Evolutionary conservation across 352 stramenopile species (phyloP), one percentile per base, ranked within the genome.

Genomic region (Thraustotheca clavata): DNA sequence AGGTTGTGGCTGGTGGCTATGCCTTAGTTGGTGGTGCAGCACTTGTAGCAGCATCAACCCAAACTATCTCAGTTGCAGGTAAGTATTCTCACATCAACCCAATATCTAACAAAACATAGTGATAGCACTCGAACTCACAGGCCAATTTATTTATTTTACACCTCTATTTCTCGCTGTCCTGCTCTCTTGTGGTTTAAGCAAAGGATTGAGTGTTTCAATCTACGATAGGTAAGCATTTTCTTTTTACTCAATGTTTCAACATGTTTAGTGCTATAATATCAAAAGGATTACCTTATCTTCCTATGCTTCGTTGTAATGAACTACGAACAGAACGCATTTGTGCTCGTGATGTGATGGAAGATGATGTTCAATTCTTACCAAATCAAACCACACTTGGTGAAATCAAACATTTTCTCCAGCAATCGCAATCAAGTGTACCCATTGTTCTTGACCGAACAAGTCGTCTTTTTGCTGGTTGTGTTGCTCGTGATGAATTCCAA

Each of bases 41-140:
- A 4, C 91, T 91, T 38, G 74, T 81, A 0, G 77, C 70, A 3
- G 81, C 77, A 16, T 77, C 80, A 2, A 96, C 87, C 9, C 73
- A 85, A 11, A 87, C 87, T 1, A 71, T 96, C 1, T 93, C 82
- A 2, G 82, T 87, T 11, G 86, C 84, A 0, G 65, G 43, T 67
- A 69, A 34, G 22, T 33, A 31, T 6, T 35, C 0, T 18, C 14
- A 11, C 14, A n/a, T 3, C 16, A 60, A n/a, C n/a, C 3, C 16
- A 0, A 60, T 3, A 16, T 65, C 12, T 16, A 33, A 3, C n/a
- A 29, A 14, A 8, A n/a, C 7, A n/a, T 62, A 68, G 87, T 95
- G 38, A 95, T 95, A 65, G 88, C 86, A 2, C 69, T 94, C 34
- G 86, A 95, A 67, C 86, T 95, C 63, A 95, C 86, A 24, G 72